Conservation (phyloP, 306 rosid genomes). For the Vicia sativa region DNA sequence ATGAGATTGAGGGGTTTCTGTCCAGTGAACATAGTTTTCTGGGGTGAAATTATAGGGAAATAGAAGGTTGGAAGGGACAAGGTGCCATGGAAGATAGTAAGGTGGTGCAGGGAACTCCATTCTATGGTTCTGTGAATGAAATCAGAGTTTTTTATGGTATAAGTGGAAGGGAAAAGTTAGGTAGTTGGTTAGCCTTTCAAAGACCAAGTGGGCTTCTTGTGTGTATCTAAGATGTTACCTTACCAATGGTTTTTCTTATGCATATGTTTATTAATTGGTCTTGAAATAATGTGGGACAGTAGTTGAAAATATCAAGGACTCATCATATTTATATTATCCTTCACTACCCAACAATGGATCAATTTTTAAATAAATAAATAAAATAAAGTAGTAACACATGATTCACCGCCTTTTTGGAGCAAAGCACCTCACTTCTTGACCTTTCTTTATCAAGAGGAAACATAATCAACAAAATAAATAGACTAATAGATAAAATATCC, state of each 20-base stretch:
- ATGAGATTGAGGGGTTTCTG: slow-evolving; percentile 72
- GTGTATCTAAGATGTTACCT: background rate
- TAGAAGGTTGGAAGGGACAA: slow-evolving; percentile 55
- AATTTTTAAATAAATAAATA: background rate
- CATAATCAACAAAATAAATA: background rate
- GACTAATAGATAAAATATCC: background rate
- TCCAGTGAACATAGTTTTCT: slow-evolving; percentile 74
- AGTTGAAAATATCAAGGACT: slow-evolving; percentile 10
- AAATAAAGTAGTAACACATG: background rate
- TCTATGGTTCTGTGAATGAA: slow-evolving; percentile 16
- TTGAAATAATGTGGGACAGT: slow-evolving; percentile 4
- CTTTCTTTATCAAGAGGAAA: background rate
- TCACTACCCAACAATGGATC: background rate
- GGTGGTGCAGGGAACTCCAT: slow-evolving; percentile 55
- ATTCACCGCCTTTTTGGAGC: slow-evolving; percentile 5
- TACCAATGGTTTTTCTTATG: background rate
- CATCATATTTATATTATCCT: background rate
- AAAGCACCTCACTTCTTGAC: background rate
- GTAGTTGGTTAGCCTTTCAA: slow-evolving; percentile 27
- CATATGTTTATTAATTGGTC: background rate
- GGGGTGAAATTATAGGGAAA: slow-evolving; percentile 59
- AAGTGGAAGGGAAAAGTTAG: background rate
- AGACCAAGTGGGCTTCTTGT: slow-evolving; percentile 45
- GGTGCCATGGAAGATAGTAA: slow-evolving; percentile 43
- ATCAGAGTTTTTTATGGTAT: background rate